Evolutionary conservation across 306 rosid species (phyloP).

Genomic region (Hylodesmum podocarpum): DNA sequence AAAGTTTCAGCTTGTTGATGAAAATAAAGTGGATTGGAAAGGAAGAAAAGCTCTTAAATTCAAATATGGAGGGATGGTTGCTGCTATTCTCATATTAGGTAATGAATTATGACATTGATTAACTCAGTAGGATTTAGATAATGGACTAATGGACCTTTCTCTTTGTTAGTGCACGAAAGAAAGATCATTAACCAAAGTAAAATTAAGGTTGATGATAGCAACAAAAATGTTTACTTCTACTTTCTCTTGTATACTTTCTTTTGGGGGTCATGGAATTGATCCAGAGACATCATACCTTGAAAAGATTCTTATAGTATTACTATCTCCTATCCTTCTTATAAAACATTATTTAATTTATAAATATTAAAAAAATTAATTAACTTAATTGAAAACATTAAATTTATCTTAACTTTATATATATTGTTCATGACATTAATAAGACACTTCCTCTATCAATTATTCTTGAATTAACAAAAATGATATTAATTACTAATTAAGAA

Average conservation of each 20-base stretch:
- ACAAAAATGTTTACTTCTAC: background rate
- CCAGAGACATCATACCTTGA: background rate
- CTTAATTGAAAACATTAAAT: no score
- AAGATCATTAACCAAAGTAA: background rate
- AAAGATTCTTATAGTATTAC: no score
- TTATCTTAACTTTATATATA: no score
- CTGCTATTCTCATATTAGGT: conserved; percentile 61
- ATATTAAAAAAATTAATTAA: no score
- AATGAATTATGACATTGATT: background rate
- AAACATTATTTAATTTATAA: no score
- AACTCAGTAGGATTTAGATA: background rate
- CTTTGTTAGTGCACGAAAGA: background rate
- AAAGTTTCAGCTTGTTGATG: conserved; percentile 51
- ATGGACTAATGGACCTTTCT: background rate
- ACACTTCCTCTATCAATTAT: no score
- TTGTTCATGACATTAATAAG: no score
- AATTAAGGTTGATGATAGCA: background rate
- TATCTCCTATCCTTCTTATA: no score
- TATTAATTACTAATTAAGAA: no score
- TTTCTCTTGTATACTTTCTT: background rate
- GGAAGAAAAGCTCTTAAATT: conserved; percentile 70
- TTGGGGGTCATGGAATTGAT: background rate
- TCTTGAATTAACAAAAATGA: no score
- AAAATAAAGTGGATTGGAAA: conserved; percentile 86
- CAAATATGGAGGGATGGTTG: conserved; percentile 71